Evolutionary conservation across 164 flowering plant genomes (phyloP).

Genomic region (Piper longum): DNA sequence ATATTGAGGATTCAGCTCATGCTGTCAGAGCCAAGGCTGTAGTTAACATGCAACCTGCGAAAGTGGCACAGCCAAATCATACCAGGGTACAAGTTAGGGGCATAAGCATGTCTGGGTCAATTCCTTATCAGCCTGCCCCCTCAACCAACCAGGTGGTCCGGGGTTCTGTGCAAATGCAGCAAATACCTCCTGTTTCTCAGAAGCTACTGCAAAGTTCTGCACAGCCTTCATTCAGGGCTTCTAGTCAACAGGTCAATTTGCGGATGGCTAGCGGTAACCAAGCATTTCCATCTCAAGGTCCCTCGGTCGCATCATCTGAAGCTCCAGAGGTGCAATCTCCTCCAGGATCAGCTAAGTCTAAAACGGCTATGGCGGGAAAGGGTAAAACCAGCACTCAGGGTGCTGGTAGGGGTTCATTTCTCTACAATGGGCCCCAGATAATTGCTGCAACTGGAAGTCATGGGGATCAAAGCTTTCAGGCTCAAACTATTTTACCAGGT

Average conservation of each 20-base stretch:
- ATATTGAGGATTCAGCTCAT: conserved; percentile 32
- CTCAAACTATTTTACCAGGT: conserved; percentile 83
- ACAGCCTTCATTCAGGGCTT: conserved; percentile 28
- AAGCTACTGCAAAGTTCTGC: conserved; percentile 29
- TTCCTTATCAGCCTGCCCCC: conserved; percentile 29
- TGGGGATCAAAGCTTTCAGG: conserved; percentile 77
- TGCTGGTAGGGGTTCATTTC: conserved; percentile 56
- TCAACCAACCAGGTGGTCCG: conserved; percentile 34
- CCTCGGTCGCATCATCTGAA: conserved; percentile 34
- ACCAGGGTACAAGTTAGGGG: conserved; percentile 46
- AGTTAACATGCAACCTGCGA: conserved; percentile 20
- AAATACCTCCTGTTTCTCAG: conserved; percentile 19
- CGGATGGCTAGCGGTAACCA: conserved; percentile 37
- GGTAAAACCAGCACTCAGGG: conserved; percentile 45
- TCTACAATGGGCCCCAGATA: conserved; percentile 60
- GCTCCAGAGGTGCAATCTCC: conserved; percentile 37
- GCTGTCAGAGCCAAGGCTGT: conserved; percentile 32
- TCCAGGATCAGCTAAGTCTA: conserved; percentile 43
- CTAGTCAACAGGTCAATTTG: conserved; percentile 39
- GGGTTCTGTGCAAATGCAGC: conserved; percentile 25
- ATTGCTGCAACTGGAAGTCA: conserved; percentile 55
- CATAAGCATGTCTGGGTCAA: conserved; percentile 21
- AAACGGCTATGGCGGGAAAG: conserved; percentile 44
- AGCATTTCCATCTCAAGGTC: conserved; percentile 51
- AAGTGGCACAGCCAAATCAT: conserved; percentile 23